These are phyloP conservation scores for Colletotrichum graminicola DNA, from an alignment of 2,329 filamentous ascomycete genomes.

Conservation along the genomic window DNA sequence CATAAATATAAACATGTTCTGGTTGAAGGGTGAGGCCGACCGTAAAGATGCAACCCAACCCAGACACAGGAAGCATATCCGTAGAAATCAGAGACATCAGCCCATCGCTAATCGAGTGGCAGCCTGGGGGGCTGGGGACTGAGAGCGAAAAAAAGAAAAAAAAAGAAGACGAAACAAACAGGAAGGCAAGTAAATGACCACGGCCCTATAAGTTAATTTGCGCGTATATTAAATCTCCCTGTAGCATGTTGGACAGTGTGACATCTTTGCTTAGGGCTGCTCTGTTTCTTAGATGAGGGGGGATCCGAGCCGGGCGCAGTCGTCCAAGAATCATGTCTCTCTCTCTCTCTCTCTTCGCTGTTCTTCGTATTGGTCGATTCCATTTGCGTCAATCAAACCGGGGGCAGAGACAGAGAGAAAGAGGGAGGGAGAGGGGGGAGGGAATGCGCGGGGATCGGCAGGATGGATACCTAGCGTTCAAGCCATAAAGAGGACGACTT, in stretches of 20 bases:
- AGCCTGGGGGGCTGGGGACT: not conserved
- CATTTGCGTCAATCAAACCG: not conserved
- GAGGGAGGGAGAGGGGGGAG: not conserved
- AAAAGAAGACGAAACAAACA: not conserved
- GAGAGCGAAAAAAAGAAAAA: not conserved
- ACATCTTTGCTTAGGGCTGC: not conserved
- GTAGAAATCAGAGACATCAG: conserved; percentile 17
- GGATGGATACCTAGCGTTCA: not conserved
- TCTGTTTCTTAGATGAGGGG: conserved; percentile 1
- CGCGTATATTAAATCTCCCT: not conserved
- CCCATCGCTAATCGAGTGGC: conserved; percentile 11
- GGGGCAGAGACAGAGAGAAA: not conserved
- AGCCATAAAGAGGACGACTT: not conserved
- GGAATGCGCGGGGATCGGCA: not conserved
- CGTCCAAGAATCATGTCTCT: conserved; percentile 15
- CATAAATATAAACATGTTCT: not conserved
- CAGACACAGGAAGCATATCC: conserved; percentile 8
- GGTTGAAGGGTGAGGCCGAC: not conserved
- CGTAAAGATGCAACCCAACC: not conserved
- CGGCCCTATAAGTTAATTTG: not conserved
- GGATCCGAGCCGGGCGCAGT: conserved; percentile 24
- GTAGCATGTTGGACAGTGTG: not conserved
- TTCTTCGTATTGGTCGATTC: not conserved
- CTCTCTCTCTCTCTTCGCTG: conserved; percentile 1
- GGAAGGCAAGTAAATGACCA: conserved; percentile 3